phyloP scores from a whole-genome alignment of 352 stramenopile genomes.

The Globisporangium canariense region DNA sequence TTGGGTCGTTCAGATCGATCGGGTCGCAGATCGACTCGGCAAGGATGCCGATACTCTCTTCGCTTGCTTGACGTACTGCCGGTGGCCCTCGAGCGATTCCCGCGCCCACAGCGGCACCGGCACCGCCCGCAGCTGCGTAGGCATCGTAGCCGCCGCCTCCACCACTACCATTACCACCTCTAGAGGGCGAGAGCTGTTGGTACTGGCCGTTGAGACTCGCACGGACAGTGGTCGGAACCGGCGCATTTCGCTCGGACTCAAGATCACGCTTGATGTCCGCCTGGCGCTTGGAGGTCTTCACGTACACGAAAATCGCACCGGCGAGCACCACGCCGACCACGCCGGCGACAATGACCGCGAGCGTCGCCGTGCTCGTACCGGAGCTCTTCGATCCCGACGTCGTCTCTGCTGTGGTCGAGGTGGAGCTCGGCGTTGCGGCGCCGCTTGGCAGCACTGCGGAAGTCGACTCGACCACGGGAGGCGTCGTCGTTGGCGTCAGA shows the following conservation, averaged over 20 bases:
- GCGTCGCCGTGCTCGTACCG: slow-evolving; percentile 29
- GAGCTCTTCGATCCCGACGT: slow-evolving; percentile 17
- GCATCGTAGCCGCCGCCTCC: slow-evolving; percentile 9
- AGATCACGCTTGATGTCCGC: slow-evolving; percentile 37
- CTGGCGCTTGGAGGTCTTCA: slow-evolving; percentile 29
- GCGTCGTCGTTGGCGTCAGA: background rate
- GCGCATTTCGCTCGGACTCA: slow-evolving; percentile 12
- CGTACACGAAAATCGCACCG: slow-evolving; percentile 51
- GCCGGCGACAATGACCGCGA: slow-evolving; percentile 45
- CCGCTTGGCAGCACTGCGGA: slow-evolving; percentile 9
- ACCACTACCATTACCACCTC: background rate
- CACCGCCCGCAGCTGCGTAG: slow-evolving; percentile 6
- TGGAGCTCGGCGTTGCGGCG: slow-evolving; percentile 4
- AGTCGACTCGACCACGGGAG: slow-evolving; percentile 2
- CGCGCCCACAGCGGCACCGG: background rate
- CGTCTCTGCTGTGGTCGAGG: slow-evolving; percentile 33
- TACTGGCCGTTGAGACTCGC: slow-evolving; percentile 7
- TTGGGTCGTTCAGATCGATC: slow-evolving; percentile 47
- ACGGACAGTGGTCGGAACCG: background rate
- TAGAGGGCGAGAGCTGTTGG: slow-evolving; percentile 20
- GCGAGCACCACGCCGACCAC: slow-evolving; percentile 42
- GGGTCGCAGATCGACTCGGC: slow-evolving; percentile 3
- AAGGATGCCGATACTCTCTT: background rate
- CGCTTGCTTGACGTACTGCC: background rate
- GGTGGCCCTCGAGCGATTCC: background rate